phyloP scores from a whole-genome alignment of 2,329 filamentous ascomycete genomes.

The Sphaerulina vaccinii region DNA sequence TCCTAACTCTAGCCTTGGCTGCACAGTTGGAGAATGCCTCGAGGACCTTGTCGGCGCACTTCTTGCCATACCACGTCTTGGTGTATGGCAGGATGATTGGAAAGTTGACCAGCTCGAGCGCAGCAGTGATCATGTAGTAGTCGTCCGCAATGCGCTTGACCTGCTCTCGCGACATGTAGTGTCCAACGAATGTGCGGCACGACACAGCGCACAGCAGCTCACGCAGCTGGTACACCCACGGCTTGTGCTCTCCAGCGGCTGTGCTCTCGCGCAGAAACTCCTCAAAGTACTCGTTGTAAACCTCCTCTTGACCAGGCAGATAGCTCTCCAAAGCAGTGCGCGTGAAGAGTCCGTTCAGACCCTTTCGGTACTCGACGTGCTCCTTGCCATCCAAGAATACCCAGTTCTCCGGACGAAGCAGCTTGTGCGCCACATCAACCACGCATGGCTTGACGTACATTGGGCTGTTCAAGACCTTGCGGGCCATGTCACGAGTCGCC shows the following conservation, averaged over 20 bases:
- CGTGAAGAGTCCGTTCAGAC: constrained; percentile 91
- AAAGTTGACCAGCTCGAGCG: constrained; percentile 96
- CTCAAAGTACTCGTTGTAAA: constrained; percentile 84
- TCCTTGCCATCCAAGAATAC: constrained; percentile 94
- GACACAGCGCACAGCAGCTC: constrained; percentile 94
- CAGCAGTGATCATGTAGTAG: constrained; percentile 94
- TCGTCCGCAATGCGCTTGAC: constrained; percentile 95
- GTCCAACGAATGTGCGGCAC: constrained; percentile 93
- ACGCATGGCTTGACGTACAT: constrained; percentile 91
- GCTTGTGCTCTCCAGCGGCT: constrained; percentile 70
- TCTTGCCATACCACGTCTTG: constrained; percentile 96
- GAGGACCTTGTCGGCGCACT: constrained; percentile 88
- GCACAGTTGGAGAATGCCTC: constrained; percentile 87
- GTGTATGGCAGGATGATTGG: constrained; percentile 94
- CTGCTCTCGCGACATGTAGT: constrained; percentile 87
- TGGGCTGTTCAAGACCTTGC: constrained; percentile 96
- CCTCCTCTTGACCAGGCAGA: constrained; percentile 86
- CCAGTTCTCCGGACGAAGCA: constrained; percentile 90
- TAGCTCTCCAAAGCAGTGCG: constrained; percentile 83
- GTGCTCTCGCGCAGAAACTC: constrained; percentile 71
- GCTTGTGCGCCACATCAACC: constrained; percentile 89
- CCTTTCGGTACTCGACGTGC: constrained; percentile 96
- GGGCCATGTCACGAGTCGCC: constrained; percentile 88
- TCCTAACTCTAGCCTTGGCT: constrained; percentile 78
- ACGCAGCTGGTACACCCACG: constrained; percentile 90